phyloP scores from a whole-genome alignment of 2,329 filamentous ascomycete genomes.

The Penicillium oxalicum region DNA sequence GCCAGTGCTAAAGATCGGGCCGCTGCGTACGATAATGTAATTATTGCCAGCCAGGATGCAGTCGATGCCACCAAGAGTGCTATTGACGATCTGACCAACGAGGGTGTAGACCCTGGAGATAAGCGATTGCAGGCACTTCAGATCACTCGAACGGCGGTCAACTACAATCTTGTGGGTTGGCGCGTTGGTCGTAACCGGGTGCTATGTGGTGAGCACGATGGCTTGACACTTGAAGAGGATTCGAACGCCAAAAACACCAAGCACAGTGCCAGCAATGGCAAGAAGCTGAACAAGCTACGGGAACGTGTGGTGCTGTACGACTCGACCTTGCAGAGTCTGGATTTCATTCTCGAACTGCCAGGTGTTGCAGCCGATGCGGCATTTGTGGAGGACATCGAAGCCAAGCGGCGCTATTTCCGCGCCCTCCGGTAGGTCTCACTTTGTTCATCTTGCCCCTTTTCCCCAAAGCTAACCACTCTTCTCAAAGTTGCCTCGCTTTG shows the following conservation, averaged over 20 bases:
- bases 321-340: conserved; percentile 81
- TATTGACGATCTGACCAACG: conserved; percentile 80
- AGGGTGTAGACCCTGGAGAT: conserved; percentile 79
- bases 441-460: conserved; percentile 7
- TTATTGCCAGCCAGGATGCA: conserved; percentile 86
- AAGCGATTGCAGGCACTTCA: conserved; percentile 85
- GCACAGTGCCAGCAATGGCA: conserved; percentile 62
- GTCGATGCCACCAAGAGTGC: conserved; percentile 89
- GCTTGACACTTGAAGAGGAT: conserved; percentile 52
- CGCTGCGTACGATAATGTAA: conserved; percentile 82
- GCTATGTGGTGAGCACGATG: conserved; percentile 76
- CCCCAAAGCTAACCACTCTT: conserved; percentile 5
- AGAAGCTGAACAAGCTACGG: conserved; percentile 71
- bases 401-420: conserved; percentile 75
- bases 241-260: conserved; percentile 48
- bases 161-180: conserved; percentile 92
- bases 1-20: conserved; percentile 58
- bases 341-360: conserved; percentile 81
- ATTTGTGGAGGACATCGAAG: conserved; percentile 71
- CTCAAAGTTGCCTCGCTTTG: conserved; percentile 66
- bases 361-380: conserved; percentile 78
- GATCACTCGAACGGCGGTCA: conserved; percentile 86
- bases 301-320: conserved; percentile 89
- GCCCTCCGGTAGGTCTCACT: conserved; percentile 64
- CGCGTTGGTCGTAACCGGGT: conserved; percentile 88